Evolutionary conservation across 1,284 basidiomycete species (phyloP).

Genomic region (Chiua sp.): DNA sequence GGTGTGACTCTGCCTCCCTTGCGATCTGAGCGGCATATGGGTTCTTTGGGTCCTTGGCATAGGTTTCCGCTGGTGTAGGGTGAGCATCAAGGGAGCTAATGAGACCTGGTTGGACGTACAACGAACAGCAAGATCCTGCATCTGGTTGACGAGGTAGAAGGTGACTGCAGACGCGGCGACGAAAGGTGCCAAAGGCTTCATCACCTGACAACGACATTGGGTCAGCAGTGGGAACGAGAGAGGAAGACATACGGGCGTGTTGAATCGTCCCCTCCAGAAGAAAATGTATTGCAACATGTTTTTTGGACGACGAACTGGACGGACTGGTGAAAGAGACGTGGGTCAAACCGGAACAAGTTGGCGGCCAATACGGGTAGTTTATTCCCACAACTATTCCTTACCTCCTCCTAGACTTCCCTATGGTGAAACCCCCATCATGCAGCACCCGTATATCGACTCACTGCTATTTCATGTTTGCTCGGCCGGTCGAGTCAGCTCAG

Average conservation of each 20-base stretch:
- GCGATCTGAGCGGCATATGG: slow-evolving; percentile 80
- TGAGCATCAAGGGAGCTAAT: neutral
- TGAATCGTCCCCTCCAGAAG: slow-evolving; percentile 37
- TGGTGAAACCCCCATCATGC: slow-evolving; percentile 4
- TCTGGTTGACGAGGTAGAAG: slow-evolving; percentile 65
- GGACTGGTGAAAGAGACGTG: slow-evolving; percentile 1
- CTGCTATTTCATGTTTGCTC: neutral
- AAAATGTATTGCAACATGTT: slow-evolving; percentile 30
- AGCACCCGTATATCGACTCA: neutral
- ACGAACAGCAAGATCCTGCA: slow-evolving; percentile 68
- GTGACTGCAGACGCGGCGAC: slow-evolving; percentile 65
- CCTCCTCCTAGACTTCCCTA: neutral
- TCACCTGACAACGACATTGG: slow-evolving; percentile 47
- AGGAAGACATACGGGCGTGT: slow-evolving; percentile 30
- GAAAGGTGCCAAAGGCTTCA: slow-evolving; percentile 80
- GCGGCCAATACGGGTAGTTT: slow-evolving; percentile 9
- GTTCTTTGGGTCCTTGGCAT: slow-evolving; percentile 77
- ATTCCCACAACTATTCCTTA: slow-evolving; percentile 30
- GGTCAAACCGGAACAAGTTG: slow-evolving; percentile 25
- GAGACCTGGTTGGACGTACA: slow-evolving; percentile 54
- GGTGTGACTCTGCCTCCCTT: slow-evolving; percentile 41
- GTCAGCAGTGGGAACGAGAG: neutral
- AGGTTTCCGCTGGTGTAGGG: slow-evolving; percentile 57
- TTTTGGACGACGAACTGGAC: neutral
- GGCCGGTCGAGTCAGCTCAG: neutral